phyloP scores from a whole-genome alignment of 169 alveolate genomes.

The Babesia gibsoni region DNA sequence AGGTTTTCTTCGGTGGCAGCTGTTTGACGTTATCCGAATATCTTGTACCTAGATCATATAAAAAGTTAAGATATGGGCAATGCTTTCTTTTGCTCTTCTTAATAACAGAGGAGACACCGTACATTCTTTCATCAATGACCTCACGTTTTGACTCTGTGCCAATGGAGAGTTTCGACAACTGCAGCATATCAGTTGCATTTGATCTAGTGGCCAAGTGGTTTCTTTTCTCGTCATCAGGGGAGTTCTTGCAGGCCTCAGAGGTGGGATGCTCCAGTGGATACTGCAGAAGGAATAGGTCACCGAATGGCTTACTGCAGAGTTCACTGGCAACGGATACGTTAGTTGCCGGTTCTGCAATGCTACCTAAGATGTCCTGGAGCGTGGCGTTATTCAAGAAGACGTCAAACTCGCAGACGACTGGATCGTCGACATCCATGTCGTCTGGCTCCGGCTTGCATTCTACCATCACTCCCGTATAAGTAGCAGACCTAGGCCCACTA shows the following conservation, averaged over 20 bases:
- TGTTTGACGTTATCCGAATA: conserved; percentile 6
- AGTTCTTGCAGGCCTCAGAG: not conserved
- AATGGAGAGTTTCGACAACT: conserved; percentile 8
- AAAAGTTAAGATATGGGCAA: conserved; percentile 41
- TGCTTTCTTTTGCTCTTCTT: conserved; percentile 28
- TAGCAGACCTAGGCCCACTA: too few relatives aligned
- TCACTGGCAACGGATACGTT: conserved; percentile 34
- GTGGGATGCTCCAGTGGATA: conserved; percentile 50
- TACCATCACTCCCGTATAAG: too few relatives aligned
- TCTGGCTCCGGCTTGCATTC: not conserved
- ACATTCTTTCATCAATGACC: conserved; percentile 18
- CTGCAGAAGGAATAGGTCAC: conserved; percentile 40
- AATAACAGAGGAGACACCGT: conserved; percentile 23
- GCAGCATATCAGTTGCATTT: conserved; percentile 50
- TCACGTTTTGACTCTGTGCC: conserved; percentile 36
- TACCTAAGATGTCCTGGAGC: conserved; percentile 24
- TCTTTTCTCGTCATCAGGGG: conserved; percentile 4
- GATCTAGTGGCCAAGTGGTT: conserved; percentile 18
- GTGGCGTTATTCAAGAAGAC: conserved; percentile 45
- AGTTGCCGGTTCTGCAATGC: conserved; percentile 34
- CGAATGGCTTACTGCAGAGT: conserved; percentile 47
- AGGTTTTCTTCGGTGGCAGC: conserved; percentile 19
- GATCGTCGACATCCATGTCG: conserved; percentile 48
- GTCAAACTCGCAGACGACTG: conserved; percentile 48
- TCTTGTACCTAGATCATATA: conserved; percentile 50